Conservation (phyloP, 2,329 filamentous ascomycete species). For the Elsinoe batatas region DNA sequence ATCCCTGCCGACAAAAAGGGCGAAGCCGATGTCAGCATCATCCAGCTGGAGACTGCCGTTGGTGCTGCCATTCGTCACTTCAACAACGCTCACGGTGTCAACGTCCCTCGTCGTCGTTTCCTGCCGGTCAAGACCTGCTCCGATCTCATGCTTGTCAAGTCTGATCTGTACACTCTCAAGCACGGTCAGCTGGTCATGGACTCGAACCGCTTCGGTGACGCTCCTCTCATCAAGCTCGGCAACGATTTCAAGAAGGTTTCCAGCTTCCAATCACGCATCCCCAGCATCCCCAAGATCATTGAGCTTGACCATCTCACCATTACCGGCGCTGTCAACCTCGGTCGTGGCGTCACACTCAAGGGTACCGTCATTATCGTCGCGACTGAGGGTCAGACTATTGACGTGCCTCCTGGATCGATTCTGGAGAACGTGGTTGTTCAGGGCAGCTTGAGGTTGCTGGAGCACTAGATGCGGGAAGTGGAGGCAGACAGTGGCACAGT, state of each 20-base stretch:
- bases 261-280: constrained; percentile 81
- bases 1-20: constrained; percentile 99
- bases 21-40: constrained; percentile 92
- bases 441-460: constrained; percentile 72
- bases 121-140: constrained; percentile 99
- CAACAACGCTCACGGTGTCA: constrained; percentile 96
- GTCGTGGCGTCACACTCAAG: constrained; percentile 90
- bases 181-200: constrained; percentile 97
- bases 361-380: constrained; percentile 98
- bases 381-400: constrained; percentile 94
- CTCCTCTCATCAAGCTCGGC: constrained; percentile 96
- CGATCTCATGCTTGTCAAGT: constrained; percentile 99
- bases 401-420: constrained; percentile 91
- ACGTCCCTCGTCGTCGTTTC: constrained; percentile 94
- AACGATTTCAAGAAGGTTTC: constrained; percentile 99
- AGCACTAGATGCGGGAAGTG: constrained; percentile 43
- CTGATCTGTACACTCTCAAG: constrained; percentile 95
- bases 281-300: constrained; percentile 80
- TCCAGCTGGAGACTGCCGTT: constrained; percentile 97
- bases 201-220: constrained; percentile 89
- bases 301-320: constrained; percentile 94
- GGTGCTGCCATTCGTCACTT: constrained; percentile 98
- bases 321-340: constrained; percentile 92
- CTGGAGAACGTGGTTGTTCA: constrained; percentile 98
- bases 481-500: neutral